A percentile compares a stretch with the other conserved stretches of the same genome.
These are phyloP conservation scores for Candida railenensis DNA, from an alignment of 805 yeast species.

Conservation along the genomic window DNA sequence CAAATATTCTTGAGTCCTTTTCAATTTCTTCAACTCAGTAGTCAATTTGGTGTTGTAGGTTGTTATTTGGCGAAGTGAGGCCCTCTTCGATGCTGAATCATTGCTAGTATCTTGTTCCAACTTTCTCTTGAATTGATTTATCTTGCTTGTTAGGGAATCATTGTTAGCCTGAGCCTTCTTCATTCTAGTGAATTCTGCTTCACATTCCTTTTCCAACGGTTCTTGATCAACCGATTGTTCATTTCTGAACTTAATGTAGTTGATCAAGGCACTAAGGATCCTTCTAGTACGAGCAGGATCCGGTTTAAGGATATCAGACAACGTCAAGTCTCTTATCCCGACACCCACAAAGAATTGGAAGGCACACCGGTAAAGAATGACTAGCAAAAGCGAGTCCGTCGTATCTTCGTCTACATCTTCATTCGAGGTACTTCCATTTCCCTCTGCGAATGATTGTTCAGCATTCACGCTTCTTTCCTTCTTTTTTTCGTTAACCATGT, in stretches of 20 bases:
- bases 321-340: conserved; percentile 74
- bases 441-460: not conserved
- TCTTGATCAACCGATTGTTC: conserved; percentile 72
- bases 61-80: conserved; percentile 38
- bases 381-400: not conserved
- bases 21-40: conserved; percentile 57
- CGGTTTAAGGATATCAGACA: conserved; percentile 74
- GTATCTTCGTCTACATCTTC: conserved; percentile 12
- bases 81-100: conserved; percentile 24
- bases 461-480: conserved; percentile 9
- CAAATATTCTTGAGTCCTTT: conserved; percentile 59
- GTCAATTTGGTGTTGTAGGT: conserved; percentile 57
- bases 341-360: conserved; percentile 57
- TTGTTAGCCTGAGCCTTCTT: conserved; percentile 30
- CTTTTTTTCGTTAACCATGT: conserved; percentile 9
- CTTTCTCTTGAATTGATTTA: conserved; percentile 29
- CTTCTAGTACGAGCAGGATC: conserved; percentile 66
- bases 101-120: conserved; percentile 22
- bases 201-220: conserved; percentile 54
- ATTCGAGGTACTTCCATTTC: conserved; percentile 6
- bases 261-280: conserved; percentile 77
- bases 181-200: conserved; percentile 41
- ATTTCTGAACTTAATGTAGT: conserved; percentile 82
- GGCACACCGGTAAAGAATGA: conserved; percentile 1
- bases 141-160: conserved; percentile 12